phyloP scores from a whole-genome alignment of 768 basidiomycete genomes.

The Psilocybe subaeruginosa region DNA sequence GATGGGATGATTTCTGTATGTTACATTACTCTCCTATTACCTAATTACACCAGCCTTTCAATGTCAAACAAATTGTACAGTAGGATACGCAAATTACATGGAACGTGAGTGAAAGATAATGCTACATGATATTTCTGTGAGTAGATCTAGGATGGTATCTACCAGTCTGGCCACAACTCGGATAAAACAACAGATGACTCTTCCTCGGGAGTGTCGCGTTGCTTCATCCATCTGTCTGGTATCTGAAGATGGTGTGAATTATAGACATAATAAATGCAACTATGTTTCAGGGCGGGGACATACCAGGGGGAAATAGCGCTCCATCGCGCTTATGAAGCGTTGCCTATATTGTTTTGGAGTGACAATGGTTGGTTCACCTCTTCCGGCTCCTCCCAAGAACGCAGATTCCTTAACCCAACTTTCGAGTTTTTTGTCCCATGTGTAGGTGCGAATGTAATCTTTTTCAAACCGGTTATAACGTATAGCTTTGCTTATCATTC shows the following conservation, averaged over 20 bases:
- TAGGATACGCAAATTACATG: conserved; percentile 24
- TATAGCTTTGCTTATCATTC: background rate
- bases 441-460: conserved; percentile 97
- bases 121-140: background rate
- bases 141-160: conserved; percentile 8
- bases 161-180: conserved; percentile 73
- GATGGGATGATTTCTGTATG: conserved; percentile 39
- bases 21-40: conserved; percentile 17
- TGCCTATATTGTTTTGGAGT: conserved; percentile 95
- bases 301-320: conserved; percentile 86
- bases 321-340: conserved; percentile 86
- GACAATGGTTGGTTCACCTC: conserved; percentile 94
- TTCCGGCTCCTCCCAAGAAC: conserved; percentile 80
- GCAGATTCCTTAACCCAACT: conserved; percentile 97
- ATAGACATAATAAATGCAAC: conserved; percentile 7
- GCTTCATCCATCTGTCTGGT: conserved; percentile 93
- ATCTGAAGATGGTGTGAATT: conserved; percentile 45
- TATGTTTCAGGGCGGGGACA: conserved; percentile 23
- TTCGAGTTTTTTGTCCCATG: conserved; percentile 98
- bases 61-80: conserved; percentile 27
- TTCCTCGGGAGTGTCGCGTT: conserved; percentile 77
- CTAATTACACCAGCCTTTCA: conserved; percentile 14
- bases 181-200: conserved; percentile 53
- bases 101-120: conserved; percentile 1
- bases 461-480: background rate